Evolutionary conservation across 495 filamentous ascomycete genomes (phyloP), one percentile per base, ranked within the genome.

Genomic region (Penicillium macrosclerotiorum): DNA sequence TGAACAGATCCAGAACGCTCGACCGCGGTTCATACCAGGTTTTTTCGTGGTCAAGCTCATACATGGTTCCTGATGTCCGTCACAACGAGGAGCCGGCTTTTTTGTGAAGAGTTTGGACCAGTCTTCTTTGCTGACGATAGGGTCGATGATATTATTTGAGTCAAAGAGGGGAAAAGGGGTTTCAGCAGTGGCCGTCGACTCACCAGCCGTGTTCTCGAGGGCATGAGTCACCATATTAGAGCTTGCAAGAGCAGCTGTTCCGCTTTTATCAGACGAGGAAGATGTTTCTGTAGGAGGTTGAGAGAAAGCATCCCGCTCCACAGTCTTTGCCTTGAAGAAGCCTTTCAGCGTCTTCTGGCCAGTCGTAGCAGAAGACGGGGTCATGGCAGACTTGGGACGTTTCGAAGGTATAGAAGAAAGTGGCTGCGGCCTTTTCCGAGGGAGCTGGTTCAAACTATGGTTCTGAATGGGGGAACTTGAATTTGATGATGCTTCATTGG

Each of bases 61-160:
- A 61, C 93, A 97, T 12, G 88, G 85, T 43, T 98, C 93, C 40
- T 79, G 73, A 59, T 98, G 93, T 23, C 71, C 71, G 34, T 95
- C 90, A 62, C 93, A 98, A 39, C 73, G 75, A 2, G 93, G 93
- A 3, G 81, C 69, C 1, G 73, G 65, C 40, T 84, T 81, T 58
- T 89, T 90, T 11, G 84, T 80, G 39, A 98, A 86, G 1, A 98
- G 73, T 60, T 86, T 90, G 1, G 77, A 76, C 93, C 93, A 96
- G 18, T 88, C 86, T 54, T 90, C 84, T 58, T 90, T 94, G 42
- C 79, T 77, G 37, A 75, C 75, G 29, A 90, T 80, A 2, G 85
- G 84, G 59, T 92, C 87, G 30, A 84, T 73, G 9, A 87, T 58
- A 14, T 39, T 57, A 7, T 72, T 67, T 2, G 51, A n/a, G n/a